phyloP scores from a whole-genome alignment of 495 filamentous ascomycete genomes.

The Aspergillus sclerotiicarbonarius region DNA sequence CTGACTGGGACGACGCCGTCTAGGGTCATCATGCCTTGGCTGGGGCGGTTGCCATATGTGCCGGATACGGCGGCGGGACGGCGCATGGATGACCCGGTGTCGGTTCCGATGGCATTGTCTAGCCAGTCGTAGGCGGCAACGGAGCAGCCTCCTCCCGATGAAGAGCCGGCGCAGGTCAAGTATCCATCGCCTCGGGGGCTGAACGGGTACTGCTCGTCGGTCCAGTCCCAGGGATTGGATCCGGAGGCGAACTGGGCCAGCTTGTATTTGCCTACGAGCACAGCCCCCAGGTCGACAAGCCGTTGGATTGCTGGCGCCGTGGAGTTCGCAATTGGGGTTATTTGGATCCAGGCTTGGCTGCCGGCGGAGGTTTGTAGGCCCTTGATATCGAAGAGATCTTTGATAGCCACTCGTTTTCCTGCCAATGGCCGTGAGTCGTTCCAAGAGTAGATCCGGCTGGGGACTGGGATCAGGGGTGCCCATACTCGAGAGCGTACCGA shows the following conservation, averaged over 20 bases:
- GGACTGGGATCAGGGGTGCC: slow-evolving; percentile 14
- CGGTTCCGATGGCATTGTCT: slow-evolving; percentile 51
- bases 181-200: slow-evolving; percentile 60
- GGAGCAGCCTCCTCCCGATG: slow-evolving; percentile 46
- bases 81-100: slow-evolving; percentile 49
- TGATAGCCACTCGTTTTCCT: slow-evolving; percentile 53
- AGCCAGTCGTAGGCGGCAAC: slow-evolving; percentile 55
- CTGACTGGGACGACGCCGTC: slow-evolving; percentile 45
- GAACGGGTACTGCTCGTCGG: slow-evolving; percentile 52
- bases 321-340: slow-evolving; percentile 45
- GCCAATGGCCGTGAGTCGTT: slow-evolving; percentile 34
- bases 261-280: slow-evolving; percentile 60
- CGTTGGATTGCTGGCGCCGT: slow-evolving; percentile 51
- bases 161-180: slow-evolving; percentile 45
- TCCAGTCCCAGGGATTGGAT: slow-evolving; percentile 52
- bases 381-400: slow-evolving; percentile 59
- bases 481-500: slow-evolving; percentile 1
- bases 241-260: slow-evolving; percentile 59
- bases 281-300: slow-evolving; percentile 59
- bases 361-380: slow-evolving; percentile 55
- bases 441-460: slow-evolving; percentile 13
- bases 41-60: slow-evolving; percentile 49
- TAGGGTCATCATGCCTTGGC: slow-evolving; percentile 44
- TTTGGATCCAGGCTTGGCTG: slow-evolving; percentile 55
- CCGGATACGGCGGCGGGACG: slow-evolving; percentile 47